phyloP scores from a whole-genome alignment of 2,329 filamentous ascomycete species.

The Penicillium sp. region DNA sequence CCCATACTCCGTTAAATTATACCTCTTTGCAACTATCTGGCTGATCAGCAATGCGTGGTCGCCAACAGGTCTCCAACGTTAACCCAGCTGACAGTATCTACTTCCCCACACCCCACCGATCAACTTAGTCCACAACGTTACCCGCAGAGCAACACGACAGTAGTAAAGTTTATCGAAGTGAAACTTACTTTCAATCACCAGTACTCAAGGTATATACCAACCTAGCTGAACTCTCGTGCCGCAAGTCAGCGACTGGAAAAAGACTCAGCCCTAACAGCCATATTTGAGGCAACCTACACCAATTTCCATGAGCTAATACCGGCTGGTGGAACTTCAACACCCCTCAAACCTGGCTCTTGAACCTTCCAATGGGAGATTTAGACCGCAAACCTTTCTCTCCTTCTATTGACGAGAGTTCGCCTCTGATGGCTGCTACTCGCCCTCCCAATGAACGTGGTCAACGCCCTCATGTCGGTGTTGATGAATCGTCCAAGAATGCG shows the following conservation, averaged over 20 bases:
- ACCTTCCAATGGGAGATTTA: neutral
- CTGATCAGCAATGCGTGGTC: neutral
- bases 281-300: neutral
- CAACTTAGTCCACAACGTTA: neutral
- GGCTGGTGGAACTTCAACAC: neutral
- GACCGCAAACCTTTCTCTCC: neutral
- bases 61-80: neutral
- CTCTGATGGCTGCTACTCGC: slow-evolving; percentile 29
- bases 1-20: neutral
- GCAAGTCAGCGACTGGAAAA: neutral
- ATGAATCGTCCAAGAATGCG: slow-evolving; percentile 67
- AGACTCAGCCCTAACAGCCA: neutral
- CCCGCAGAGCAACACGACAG: neutral
- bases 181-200: neutral
- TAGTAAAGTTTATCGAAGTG: neutral
- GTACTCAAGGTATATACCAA: neutral
- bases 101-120: neutral
- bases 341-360: neutral
- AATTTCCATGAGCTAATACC: neutral
- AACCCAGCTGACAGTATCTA: neutral
- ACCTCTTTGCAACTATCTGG: neutral
- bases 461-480: slow-evolving; percentile 42
- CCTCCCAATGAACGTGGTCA: slow-evolving; percentile 2
- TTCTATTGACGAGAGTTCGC: slow-evolving; percentile 27
- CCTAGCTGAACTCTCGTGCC: neutral